Evolutionary conservation across 352 stramenopile genomes (phyloP), one percentile per base, ranked within the genome.

Genomic region (Pelagophyceae sp.): DNA sequence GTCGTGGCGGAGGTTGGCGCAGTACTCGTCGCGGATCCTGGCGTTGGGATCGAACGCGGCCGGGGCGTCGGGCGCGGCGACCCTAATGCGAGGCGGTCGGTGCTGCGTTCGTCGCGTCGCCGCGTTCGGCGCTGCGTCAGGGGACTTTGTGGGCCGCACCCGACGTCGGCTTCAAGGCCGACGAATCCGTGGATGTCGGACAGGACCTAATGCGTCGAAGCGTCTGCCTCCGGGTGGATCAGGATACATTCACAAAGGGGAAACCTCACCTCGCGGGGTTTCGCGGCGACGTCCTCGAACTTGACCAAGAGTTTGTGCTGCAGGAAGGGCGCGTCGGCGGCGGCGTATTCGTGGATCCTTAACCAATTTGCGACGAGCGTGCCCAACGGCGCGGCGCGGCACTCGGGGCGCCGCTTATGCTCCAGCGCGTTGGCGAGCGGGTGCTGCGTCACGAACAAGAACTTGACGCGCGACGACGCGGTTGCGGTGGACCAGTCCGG

Each of bases 391-490:
- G 32, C 23, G 23, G 58, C 29, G 58, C 5, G 23, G 58, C 29
- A 17, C 58, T 5, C 32, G 29, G 35, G 37, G 31, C 2, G 3
- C 29, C 19, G 6, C 31, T 50, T 11, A 32, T 38, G 31, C 5
- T 15, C 17, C 31, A 72, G 5, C 6, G 63, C 63, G 63, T 50
- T 45, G 31, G 63, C 63, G 63, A 72, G 15, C 15, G 63, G 63
- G 35, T 72, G 63, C 2, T 32, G 63, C 6, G 6, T 72, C 31
- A 72, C 63, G 63, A 72, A 72, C 29, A 72, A 11, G 63, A 72
- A 72, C 6, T 29, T 11, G 11, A 32, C 63, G 6, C 63, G 29
- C 63, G 63, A 72, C 31, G 31, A 5, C 19, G 35, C 6, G n/a
- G n/a, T n/a, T n/a, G n/a, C n/a, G n/a, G n/a, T n/a, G n/a, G n/a